Evolutionary conservation across 2,329 filamentous ascomycete species (phyloP), one percentile per base, ranked within the genome.

Genomic region (Cryphonectria radicalis): DNA sequence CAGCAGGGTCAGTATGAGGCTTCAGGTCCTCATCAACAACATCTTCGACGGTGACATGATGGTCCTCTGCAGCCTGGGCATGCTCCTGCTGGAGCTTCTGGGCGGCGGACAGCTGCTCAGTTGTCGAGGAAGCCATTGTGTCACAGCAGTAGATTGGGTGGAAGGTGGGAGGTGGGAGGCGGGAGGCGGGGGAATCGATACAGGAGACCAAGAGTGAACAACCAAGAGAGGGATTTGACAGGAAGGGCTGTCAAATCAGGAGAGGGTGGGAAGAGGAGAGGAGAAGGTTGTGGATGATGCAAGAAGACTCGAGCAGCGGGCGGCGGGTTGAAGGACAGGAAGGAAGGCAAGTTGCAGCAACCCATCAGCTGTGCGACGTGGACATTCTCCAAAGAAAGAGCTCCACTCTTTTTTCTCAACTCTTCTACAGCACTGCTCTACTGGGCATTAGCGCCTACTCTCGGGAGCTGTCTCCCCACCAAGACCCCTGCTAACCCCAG

Each of bases 1-100:
- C 70, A 83, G 88, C 67, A 83, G 86, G 35, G 3, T 73, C 72
- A 32, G 69, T 67, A 59, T 75, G 74, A 50, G 75, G 77, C 75
- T 84, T 83, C 74, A 90, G 81, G 74, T 93, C 88, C 81, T 97
- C 93, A 78, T 97, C 94, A 40, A 88, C 86, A 55, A 88, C 90
- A 65, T 97, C 94, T 81, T 97, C 94, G 75, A 97, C 87, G 35
- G 91, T 94, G 75, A 88, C 88, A 77, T 89, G 87, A 73, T 86
- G 86, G 42, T 59, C 71, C 69, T 71, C 69, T 62, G 85, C 82
- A 72, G 81, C 79, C 76, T 87, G 82, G 73, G 80, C 81, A 76
- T 93, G 91, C 81, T 90, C 87, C 78, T 90, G 85, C 77, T 89
- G 85, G 74, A 93, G 87, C 83, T 86, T 87, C 81, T 91, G 88